Conservation (phyloP, 768 basidiomycete genomes). For the Boletus eberwhitei region DNA sequence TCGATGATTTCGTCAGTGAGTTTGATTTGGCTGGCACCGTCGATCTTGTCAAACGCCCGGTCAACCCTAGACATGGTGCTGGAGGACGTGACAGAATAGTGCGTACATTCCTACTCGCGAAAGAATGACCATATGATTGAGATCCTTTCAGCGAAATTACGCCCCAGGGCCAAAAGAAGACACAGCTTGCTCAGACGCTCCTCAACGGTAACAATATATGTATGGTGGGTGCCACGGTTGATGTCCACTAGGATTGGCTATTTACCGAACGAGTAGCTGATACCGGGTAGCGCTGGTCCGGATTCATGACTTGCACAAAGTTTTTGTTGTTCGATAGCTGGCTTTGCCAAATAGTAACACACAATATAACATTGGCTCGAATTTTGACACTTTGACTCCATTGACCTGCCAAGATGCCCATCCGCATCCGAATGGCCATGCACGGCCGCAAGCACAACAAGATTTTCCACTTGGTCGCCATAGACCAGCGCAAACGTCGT, state of each 20-base stretch:
- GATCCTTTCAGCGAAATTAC: slow-evolving; percentile 69
- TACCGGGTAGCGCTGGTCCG: slow-evolving; percentile 70
- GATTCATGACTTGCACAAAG: slow-evolving; percentile 30
- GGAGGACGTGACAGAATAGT: slow-evolving; percentile 98
- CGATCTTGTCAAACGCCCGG: not conserved
- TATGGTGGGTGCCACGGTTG: slow-evolving; percentile 59
- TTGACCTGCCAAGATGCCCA: slow-evolving; percentile 52
- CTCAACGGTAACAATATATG: slow-evolving; percentile 96
- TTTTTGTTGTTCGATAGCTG: not conserved
- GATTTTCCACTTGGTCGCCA: slow-evolving; percentile 83
- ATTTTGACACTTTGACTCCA: not conserved
- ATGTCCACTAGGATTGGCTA: not conserved
- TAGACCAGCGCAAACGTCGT: slow-evolving; percentile 64
- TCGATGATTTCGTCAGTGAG: slow-evolving; percentile 99
- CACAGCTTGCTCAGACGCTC: slow-evolving; percentile 81
- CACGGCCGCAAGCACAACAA: slow-evolving; percentile 74
- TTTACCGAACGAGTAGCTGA: slow-evolving; percentile 40
- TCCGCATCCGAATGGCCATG: slow-evolving; percentile 82
- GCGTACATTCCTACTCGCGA: slow-evolving; percentile 29
- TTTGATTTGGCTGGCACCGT: slow-evolving; percentile 36
- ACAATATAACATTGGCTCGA: slow-evolving; percentile 8
- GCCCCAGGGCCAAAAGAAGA: slow-evolving; percentile 76
- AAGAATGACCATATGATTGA: not conserved
- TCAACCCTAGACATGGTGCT: slow-evolving; percentile 75
- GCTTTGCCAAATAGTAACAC: slow-evolving; percentile 27